Evolutionary conservation across 495 filamentous ascomycete species (phyloP).

Genomic region (Penicillium macrosclerotiorum): DNA sequence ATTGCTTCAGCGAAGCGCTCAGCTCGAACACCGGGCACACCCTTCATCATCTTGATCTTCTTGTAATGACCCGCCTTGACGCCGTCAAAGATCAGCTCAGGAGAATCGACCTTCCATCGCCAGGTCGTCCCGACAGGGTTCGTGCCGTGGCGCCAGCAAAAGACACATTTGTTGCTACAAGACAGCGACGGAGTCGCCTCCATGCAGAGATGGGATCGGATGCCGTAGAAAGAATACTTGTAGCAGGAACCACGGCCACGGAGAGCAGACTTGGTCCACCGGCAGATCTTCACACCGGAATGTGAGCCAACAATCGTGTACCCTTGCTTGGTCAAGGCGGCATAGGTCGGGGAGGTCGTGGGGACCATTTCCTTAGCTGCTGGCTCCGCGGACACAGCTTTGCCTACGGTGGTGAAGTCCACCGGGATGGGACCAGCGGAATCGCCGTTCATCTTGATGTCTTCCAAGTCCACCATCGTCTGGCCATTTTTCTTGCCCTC

Average conservation of each 20-base stretch:
- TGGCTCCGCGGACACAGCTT: constrained; percentile 32
- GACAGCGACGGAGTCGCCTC: constrained; percentile 93
- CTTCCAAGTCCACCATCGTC: constrained; percentile 74
- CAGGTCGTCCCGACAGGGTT: constrained; percentile 95
- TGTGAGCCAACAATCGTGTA: constrained; percentile 94
- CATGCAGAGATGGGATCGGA: constrained; percentile 94
- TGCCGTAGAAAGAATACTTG: constrained; percentile 96
- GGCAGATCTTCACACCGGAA: constrained; percentile 95
- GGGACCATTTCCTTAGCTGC: constrained; percentile 88
- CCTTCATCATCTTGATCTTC: constrained; percentile 96
- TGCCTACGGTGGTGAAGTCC: constrained; percentile 77
- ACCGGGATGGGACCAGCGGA: constrained; percentile 62
- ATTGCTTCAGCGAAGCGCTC: constrained; percentile 92
- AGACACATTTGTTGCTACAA: constrained; percentile 97
- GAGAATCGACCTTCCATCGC: constrained; percentile 92
- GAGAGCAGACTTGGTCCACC: constrained; percentile 98
- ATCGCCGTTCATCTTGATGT: constrained; percentile 62
- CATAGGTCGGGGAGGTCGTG: constrained; percentile 80
- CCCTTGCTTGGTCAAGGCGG: constrained; percentile 89
- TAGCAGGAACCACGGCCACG: constrained; percentile 94
- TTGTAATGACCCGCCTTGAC: constrained; percentile 90
- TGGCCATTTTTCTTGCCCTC: constrained; percentile 39
- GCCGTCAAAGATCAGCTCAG: constrained; percentile 82
- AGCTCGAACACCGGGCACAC: constrained; percentile 86
- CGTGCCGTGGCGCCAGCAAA: constrained; percentile 97